Conservation (phyloP, 2,329 filamentous ascomycete species). For the Sordariomycetes sp. region DNA sequence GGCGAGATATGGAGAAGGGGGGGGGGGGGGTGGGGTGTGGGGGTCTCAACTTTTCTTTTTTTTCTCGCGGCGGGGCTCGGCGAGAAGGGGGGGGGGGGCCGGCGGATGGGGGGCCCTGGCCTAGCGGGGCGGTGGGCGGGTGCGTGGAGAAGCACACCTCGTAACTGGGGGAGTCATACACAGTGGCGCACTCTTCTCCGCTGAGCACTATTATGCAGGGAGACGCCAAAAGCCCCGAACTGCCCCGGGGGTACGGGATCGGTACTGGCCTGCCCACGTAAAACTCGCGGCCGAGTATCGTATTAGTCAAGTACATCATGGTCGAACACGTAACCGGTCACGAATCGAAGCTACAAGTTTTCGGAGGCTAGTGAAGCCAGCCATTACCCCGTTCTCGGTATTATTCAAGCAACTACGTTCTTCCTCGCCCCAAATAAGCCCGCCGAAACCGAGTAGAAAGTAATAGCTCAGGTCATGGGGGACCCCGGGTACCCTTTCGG, state of each 20-base stretch:
- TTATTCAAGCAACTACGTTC: neutral
- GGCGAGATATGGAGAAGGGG: neutral
- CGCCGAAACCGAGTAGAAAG: neutral
- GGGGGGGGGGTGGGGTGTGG: constrained; percentile 2
- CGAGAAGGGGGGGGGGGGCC: constrained; percentile 3
- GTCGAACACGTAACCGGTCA: neutral
- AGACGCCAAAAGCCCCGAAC: neutral
- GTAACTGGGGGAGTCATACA: neutral
- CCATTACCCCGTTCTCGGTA: neutral
- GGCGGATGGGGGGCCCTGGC: neutral
- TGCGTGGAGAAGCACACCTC: neutral
- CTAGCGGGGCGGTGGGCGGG: neutral
- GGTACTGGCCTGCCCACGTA: neutral
- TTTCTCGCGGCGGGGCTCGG: constrained; percentile 3
- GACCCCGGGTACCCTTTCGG: neutral
- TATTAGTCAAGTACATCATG: neutral
- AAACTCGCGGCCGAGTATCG: neutral
- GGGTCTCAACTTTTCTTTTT: constrained; percentile 3
- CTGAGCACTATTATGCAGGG: neutral
- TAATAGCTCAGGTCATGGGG: neutral
- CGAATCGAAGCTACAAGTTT: neutral
- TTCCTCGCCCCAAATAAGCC: neutral
- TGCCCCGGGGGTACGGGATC: neutral
- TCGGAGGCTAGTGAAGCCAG: neutral
- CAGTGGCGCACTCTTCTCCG: neutral